Conservation (phyloP, 2,329 filamentous ascomycete species). For the Fusarium poae region DNA sequence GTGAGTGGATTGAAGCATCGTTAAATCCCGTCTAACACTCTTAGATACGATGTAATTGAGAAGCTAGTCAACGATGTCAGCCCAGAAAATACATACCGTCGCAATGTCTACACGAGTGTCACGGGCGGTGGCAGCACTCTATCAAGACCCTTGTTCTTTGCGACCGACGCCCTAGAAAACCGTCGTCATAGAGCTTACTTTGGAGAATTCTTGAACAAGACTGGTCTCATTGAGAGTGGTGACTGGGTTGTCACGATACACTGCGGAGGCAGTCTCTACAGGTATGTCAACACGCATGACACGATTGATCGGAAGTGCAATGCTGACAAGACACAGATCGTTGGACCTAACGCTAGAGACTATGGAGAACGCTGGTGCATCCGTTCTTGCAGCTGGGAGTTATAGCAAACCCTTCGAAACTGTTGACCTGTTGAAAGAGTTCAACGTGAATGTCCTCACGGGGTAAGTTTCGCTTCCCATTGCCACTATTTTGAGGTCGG, state of each 20-base stretch:
- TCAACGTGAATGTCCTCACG: constrained; percentile 54
- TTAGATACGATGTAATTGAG: constrained; percentile 53
- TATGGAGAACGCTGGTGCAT: constrained; percentile 58
- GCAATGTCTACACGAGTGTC: constrained; percentile 55
- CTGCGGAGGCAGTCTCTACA: constrained; percentile 54
- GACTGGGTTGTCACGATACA: constrained; percentile 59
- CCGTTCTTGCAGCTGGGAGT: constrained; percentile 55
- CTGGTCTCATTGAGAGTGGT: constrained; percentile 50
- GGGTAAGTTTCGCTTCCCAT: constrained; percentile 23
- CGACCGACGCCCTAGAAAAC: constrained; percentile 57
- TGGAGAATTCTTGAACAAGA: constrained; percentile 50
- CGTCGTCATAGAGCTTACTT: constrained; percentile 55
- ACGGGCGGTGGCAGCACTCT: constrained; percentile 56
- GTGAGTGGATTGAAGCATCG: constrained; percentile 23
- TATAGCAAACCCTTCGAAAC: constrained; percentile 47
- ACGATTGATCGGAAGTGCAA: too few species aligned
- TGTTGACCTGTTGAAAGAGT: constrained; percentile 48
- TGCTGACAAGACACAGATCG: constrained; percentile 43
- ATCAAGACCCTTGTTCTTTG: constrained; percentile 55
- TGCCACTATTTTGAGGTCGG: rapidly evolving
- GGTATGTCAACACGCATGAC: constrained; percentile 42
- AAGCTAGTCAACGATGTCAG: constrained; percentile 54
- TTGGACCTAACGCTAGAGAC: constrained; percentile 58
- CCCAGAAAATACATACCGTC: constrained; percentile 55
- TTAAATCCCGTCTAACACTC: neutral